Percentiles rank a stretch among this genome's conserved stretches.
These are phyloP conservation scores for Candida sp. DNA, from an alignment of 1,139 yeast genomes.

Conservation along the genomic window DNA sequence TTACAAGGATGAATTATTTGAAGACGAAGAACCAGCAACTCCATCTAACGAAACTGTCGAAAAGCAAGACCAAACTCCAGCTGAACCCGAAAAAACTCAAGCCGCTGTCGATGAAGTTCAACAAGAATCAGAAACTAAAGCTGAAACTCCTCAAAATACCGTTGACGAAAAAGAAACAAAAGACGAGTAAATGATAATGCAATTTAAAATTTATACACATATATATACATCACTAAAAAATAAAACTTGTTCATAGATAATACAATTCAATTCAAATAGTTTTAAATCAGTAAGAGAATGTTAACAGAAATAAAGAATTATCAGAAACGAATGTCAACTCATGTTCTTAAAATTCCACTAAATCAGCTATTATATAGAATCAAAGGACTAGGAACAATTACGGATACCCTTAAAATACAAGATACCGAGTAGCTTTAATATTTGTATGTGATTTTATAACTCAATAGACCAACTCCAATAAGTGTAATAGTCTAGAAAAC, in stretches of 20 bases:
- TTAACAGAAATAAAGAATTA: no score
- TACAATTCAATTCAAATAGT: background rate
- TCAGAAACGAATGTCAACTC: no score
- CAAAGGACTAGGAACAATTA: no score
- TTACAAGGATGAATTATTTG: constrained; percentile 87
- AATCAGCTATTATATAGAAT: no score
- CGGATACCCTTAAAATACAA: no score
- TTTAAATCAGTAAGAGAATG: no score
- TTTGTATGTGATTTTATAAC: no score
- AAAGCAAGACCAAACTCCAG: constrained; percentile 4
- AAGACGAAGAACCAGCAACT: constrained; percentile 50
- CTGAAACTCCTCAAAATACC: constrained; percentile 10
- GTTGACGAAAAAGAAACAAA: constrained; percentile 6
- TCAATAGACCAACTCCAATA: no score
- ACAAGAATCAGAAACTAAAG: constrained; percentile 4
- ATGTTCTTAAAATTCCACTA: no score
- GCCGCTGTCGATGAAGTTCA: constrained; percentile 1
- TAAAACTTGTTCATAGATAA: background rate
- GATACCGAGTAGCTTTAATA: no score
- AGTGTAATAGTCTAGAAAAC: no score
- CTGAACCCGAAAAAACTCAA: constrained; percentile 2
- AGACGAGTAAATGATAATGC: background rate
- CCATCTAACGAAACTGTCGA: background rate
- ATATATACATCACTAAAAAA: background rate
- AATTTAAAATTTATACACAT: background rate